Percentiles rank a stretch among this genome's conserved stretches.
These are phyloP conservation scores for Ophiocordyceps australis DNA, from an alignment of 2,329 filamentous ascomycete genomes.

Conservation along the genomic window DNA sequence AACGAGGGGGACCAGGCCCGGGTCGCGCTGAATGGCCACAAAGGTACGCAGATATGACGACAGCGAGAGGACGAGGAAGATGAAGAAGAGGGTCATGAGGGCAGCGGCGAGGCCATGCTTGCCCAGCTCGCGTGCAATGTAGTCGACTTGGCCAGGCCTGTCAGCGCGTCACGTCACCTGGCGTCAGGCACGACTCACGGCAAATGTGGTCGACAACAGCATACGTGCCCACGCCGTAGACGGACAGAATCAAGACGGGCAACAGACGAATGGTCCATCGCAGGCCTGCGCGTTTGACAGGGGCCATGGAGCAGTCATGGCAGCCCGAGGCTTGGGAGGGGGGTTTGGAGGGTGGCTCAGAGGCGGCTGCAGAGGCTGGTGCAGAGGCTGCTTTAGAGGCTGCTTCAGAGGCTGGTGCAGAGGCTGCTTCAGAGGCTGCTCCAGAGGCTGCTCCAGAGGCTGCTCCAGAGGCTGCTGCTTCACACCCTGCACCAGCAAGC, in stretches of 20 bases:
- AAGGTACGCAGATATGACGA: constrained; percentile 55
- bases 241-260: constrained; percentile 47
- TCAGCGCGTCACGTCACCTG: neutral
- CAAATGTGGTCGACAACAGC: constrained; percentile 49
- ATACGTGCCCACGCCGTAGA: constrained; percentile 54
- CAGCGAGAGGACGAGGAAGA: constrained; percentile 50
- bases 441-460: neutral
- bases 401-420: neutral
- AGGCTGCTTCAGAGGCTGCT: neutral
- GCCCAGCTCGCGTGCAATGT: constrained; percentile 36
- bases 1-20: constrained; percentile 51
- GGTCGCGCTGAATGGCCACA: constrained; percentile 46
- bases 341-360: neutral
- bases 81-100: constrained; percentile 54
- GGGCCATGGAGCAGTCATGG: constrained; percentile 14
- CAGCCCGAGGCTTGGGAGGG: neutral
- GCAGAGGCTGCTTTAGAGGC: neutral
- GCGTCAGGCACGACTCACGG: constrained; percentile 26
- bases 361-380: neutral
- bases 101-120: constrained; percentile 41
- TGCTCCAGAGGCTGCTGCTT: neutral
- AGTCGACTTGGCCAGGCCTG: constrained; percentile 34
- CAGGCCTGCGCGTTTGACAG: constrained; percentile 9
- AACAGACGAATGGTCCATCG: constrained; percentile 35
- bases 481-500: too few relatives aligned